These are phyloP conservation scores for Epichloe aotearoae DNA, from an alignment of 2,329 filamentous ascomycete genomes.

Conservation along the genomic window DNA sequence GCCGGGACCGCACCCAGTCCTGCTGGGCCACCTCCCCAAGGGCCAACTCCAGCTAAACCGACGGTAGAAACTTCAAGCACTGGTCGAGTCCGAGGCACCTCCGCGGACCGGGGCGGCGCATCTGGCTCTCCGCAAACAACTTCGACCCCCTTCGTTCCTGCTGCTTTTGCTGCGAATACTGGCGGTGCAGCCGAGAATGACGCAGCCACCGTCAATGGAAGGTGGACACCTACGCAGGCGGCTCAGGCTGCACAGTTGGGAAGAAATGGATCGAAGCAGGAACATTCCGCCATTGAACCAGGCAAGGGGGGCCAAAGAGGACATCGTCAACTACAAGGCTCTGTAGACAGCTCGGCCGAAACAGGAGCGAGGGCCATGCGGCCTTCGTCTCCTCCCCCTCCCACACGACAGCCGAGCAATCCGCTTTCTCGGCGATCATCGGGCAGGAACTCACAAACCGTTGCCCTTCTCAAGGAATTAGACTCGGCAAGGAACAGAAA, in stretches of 20 bases:
- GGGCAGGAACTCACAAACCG: slow-evolving; percentile 50
- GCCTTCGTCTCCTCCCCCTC: slow-evolving; percentile 40
- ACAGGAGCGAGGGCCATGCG: slow-evolving; percentile 33
- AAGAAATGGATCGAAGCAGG: slow-evolving; percentile 23
- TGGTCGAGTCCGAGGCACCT: slow-evolving; percentile 34
- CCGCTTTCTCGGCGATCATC: slow-evolving; percentile 47
- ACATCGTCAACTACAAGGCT: slow-evolving; percentile 42
- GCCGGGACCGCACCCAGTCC: slow-evolving; percentile 20
- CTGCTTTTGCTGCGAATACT: slow-evolving; percentile 20
- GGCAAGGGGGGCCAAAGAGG: slow-evolving; percentile 21
- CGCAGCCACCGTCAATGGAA: slow-evolving; percentile 42
- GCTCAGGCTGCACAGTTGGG: slow-evolving; percentile 33
- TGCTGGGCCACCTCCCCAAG: slow-evolving; percentile 40
- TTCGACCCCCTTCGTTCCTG: neutral
- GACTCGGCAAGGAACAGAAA: slow-evolving; percentile 76
- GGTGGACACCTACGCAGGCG: slow-evolving; percentile 48
- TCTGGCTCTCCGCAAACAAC: slow-evolving; percentile 23
- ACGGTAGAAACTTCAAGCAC: slow-evolving; percentile 25
- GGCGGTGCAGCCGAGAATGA: slow-evolving; percentile 29
- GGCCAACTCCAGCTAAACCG: slow-evolving; percentile 37
- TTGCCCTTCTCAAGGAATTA: slow-evolving; percentile 71
- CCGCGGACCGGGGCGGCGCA: slow-evolving; percentile 30
- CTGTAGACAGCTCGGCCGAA: slow-evolving; percentile 56
- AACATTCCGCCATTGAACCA: slow-evolving; percentile 17
- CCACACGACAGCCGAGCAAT: slow-evolving; percentile 43